Percentiles rank a stretch among this genome's conserved stretches.
Conservation (phyloP, 148 eudicot species). For the Nepenthes gracilis region DNA sequence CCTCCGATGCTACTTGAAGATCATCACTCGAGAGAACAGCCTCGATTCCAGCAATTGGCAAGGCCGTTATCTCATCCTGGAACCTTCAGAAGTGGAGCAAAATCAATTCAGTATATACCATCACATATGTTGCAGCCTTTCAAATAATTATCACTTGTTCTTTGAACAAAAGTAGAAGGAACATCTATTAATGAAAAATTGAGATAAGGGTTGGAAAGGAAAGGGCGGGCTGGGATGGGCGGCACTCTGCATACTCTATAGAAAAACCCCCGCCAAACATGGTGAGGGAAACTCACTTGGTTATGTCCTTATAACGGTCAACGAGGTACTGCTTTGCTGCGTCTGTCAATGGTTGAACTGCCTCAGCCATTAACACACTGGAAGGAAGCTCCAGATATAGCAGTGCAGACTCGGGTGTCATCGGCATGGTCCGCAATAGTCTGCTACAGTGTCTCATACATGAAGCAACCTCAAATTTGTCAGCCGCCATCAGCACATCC, state of each 20-base stretch:
- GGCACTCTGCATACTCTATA: not conserved
- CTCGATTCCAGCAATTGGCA: constrained; percentile 89
- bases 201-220: not conserved
- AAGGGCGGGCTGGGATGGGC: not conserved
- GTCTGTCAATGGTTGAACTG: constrained; percentile 80
- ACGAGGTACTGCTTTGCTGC: constrained; percentile 74
- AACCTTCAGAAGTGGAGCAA: constrained; percentile 25
- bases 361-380: constrained; percentile 77
- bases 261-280: not conserved
- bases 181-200: not conserved
- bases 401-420: constrained; percentile 75
- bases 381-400: constrained; percentile 75
- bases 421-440: constrained; percentile 45
- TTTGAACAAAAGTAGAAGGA: not conserved
- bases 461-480: constrained; percentile 84
- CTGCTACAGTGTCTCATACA: constrained; percentile 75
- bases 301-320: constrained; percentile 56
- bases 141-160: not conserved
- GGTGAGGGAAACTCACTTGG: constrained; percentile 32
- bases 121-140: not conserved
- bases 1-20: constrained; percentile 92
- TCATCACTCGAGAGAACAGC: constrained; percentile 74
- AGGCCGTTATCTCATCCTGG: constrained; percentile 70
- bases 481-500: constrained; percentile 82
- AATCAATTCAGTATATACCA: not conserved